Percentiles rank a stretch among this genome's conserved stretches.
phyloP scores from a whole-genome alignment of 2,329 filamentous ascomycete genomes.

The Pestalotiopsis sp. region DNA sequence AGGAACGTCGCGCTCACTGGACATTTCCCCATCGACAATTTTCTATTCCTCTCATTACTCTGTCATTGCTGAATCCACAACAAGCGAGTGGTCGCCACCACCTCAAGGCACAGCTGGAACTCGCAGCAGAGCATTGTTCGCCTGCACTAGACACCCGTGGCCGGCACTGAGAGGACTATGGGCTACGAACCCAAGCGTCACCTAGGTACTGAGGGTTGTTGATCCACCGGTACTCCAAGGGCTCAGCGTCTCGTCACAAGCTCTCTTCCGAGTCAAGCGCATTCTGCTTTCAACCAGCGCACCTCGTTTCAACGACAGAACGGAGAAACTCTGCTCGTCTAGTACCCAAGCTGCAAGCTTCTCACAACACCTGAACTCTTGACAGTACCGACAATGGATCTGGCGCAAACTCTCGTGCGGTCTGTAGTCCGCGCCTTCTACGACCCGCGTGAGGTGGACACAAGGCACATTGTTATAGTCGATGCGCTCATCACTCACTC shows the following conservation, averaged over 20 bases:
- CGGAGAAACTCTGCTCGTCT: background rate
- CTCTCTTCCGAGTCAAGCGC: background rate
- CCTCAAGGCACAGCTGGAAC: too few species aligned
- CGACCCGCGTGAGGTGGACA: constrained; percentile 62
- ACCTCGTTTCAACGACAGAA: background rate
- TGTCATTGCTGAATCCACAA: too few species aligned
- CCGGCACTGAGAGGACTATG: too few species aligned
- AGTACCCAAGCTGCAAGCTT: background rate
- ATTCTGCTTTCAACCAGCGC: background rate
- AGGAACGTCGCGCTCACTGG: too few species aligned
- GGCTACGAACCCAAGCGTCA: too few species aligned
- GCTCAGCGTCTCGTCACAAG: background rate
- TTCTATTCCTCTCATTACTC: too few species aligned
- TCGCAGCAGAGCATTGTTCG: too few species aligned
- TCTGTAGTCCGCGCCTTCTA: constrained; percentile 82
- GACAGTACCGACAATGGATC: constrained; percentile 42
- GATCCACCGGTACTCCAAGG: too few species aligned
- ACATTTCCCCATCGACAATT: too few species aligned
- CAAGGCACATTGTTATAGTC: constrained; percentile 74
- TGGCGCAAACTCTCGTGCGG: constrained; percentile 78
- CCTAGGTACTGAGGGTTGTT: too few species aligned
- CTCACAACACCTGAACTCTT: background rate
- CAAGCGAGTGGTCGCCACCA: too few species aligned
- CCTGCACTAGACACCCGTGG: too few species aligned
- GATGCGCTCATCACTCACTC: constrained; percentile 77